These are phyloP conservation scores for Byssothecium circinans DNA, from an alignment of 2,329 filamentous ascomycete genomes.

Conservation along the genomic window DNA sequence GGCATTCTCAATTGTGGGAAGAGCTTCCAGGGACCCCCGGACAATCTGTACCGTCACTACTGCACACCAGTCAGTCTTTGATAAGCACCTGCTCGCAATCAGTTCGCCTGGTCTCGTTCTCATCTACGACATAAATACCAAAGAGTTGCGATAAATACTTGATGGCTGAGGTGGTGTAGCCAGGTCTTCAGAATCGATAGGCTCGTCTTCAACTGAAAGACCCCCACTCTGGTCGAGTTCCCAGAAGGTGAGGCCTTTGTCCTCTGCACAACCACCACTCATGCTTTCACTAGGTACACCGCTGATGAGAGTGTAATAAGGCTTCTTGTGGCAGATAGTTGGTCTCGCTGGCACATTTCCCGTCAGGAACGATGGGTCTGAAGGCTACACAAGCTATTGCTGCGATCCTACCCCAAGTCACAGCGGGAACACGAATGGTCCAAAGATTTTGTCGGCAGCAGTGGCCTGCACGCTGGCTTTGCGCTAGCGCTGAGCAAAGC, in stretches of 20 bases:
- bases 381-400: slow-evolving; percentile 30
- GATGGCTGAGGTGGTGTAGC: slow-evolving; percentile 21
- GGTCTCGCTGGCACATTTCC: too few relatives aligned
- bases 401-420: slow-evolving; percentile 27
- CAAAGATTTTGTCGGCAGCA: slow-evolving; percentile 22
- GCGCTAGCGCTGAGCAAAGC: slow-evolving; percentile 17
- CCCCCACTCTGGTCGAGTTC: neutral
- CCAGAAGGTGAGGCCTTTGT: slow-evolving; percentile 13
- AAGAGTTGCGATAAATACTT: slow-evolving; percentile 26
- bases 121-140: slow-evolving; percentile 24
- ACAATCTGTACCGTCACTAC: neutral
- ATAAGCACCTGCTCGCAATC: slow-evolving; percentile 29
- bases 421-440: slow-evolving; percentile 30
- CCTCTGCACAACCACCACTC: too few relatives aligned
- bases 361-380: slow-evolving; percentile 31
- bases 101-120: slow-evolving; percentile 15
- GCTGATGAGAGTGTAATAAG: too few relatives aligned
- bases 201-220: neutral
- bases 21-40: neutral
- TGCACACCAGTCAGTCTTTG: slow-evolving; percentile 20
- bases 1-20: slow-evolving; percentile 1
- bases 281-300: too few relatives aligned
- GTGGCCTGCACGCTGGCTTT: slow-evolving; percentile 25
- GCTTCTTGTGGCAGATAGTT: too few relatives aligned
- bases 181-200: slow-evolving; percentile 25